Evolutionary conservation across 2,329 filamentous ascomycete species (phyloP), one percentile per base, ranked within the genome.

Genomic region (Trichoderma sp.): DNA sequence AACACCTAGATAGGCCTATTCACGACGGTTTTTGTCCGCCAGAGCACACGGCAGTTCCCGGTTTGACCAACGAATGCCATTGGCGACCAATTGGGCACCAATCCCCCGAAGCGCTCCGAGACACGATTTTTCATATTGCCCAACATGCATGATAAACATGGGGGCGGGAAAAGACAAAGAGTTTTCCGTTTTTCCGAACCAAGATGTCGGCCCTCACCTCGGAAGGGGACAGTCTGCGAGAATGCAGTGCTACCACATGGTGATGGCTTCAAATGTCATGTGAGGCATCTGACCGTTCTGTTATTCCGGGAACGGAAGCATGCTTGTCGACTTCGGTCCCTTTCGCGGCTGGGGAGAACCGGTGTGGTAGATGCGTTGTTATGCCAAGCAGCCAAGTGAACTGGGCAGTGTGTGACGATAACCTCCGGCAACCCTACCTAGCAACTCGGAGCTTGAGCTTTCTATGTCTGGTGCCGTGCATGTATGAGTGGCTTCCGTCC

Each of bases 211-310:
- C 24, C 17, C 17, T 28, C 24, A 17, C 15, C 30, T 44, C 47
- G 47, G 43, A 44, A 21, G 43, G 21, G 26, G 7, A 10, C n/a
- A 7, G 19, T 39, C 7, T 19, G 30, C 48, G n/a, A 44, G 7
- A 52, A 61, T n/a, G 48, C 4, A 52, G 47, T 61, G 34, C 58
- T 19, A 61, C 47, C 55, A 24, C 55, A 47, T 28, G 26, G 43
- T 17, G 55, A 58, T 58, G 28, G 43, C 43, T 58, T 58, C 43
- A 58, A 17, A n/a, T 58, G 55, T 52, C 50, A 52, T 30, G 51
- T 43, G 52, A 58, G 21, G 55, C 15, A n/a, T 17, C 41, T 57
- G 17, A 15, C 21, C 26, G 19, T 17, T 24, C 34, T 4, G 9
- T 45, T 19, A 39, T 28, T 39, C 44, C 19, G n/a, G 28, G 10